These are phyloP conservation scores for Pyrenophora seminiperda DNA, from an alignment of 2,329 filamentous ascomycete genomes.

Conservation along the genomic window DNA sequence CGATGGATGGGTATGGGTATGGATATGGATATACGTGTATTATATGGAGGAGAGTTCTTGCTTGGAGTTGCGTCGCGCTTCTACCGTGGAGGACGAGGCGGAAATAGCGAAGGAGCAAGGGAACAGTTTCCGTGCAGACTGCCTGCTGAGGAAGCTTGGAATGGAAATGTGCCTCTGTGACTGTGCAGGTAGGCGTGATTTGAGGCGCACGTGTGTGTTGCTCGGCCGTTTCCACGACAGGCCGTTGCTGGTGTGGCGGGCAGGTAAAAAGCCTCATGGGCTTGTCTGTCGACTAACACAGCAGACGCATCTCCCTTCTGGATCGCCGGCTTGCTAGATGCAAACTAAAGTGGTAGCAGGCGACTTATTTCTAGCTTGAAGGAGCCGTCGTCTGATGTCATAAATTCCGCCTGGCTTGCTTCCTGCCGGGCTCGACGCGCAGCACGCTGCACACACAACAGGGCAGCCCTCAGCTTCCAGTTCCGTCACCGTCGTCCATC, in stretches of 20 bases:
- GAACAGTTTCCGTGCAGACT: no score
- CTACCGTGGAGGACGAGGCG: background rate
- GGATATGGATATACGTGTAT: background rate
- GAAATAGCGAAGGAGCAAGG: no score
- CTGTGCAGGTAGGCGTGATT: no score
- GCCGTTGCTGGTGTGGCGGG: background rate
- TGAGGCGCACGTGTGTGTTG: no score
- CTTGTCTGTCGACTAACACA: background rate
- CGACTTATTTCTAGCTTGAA: slow-evolving; percentile 6
- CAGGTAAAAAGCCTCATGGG: no score
- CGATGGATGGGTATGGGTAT: background rate
- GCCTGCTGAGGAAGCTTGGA: no score
- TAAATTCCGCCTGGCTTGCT: slow-evolving; percentile 12
- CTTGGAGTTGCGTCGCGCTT: background rate
- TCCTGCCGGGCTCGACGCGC: slow-evolving; percentile 15
- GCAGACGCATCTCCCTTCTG: slow-evolving; percentile 4
- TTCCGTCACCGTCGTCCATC: slow-evolving; percentile 8
- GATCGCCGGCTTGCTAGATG: slow-evolving; percentile 1
- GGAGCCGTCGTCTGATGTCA: slow-evolving; percentile 14
- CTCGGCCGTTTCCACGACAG: background rate
- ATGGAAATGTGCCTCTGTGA: no score
- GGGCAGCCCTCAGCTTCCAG: background rate
- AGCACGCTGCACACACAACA: background rate
- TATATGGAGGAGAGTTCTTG: slow-evolving; percentile 4
- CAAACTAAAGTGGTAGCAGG: slow-evolving; percentile 11